These are phyloP conservation scores for Ogataea haglerorum DNA, from an alignment of 805 yeast genomes.

Conservation along the genomic window DNA sequence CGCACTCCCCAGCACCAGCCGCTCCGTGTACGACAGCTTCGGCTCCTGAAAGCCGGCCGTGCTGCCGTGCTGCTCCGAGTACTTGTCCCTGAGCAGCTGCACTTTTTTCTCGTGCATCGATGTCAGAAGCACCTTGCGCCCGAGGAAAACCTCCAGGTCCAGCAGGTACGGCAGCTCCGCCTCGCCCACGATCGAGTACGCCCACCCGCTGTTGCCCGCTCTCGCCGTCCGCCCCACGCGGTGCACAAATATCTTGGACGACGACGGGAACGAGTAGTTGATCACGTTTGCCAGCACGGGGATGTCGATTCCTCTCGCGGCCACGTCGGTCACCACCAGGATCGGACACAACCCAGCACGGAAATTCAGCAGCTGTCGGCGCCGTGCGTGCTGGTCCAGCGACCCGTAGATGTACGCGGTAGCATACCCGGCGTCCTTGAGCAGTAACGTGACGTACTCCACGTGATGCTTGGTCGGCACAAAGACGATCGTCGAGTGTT, in stretches of 20 bases:
- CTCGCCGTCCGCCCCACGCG: slow-evolving; percentile 99
- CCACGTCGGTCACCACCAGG: slow-evolving; percentile 96
- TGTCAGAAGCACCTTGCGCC: slow-evolving; percentile 71
- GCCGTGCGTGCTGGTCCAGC: slow-evolving; percentile 91
- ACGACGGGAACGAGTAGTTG: slow-evolving; percentile 85
- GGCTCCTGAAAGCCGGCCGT: slow-evolving; percentile 42
- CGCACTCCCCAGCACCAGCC: slow-evolving; percentile 78
- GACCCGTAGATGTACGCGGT: slow-evolving; percentile 90
- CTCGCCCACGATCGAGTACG: slow-evolving; percentile 83
- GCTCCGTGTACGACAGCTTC: slow-evolving; percentile 63
- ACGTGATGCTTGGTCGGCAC: slow-evolving; percentile 98
- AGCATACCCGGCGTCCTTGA: slow-evolving; percentile 78
- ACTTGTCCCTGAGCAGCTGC: slow-evolving; percentile 46
- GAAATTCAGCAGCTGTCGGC: slow-evolving; percentile 80
- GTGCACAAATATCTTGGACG: slow-evolving; percentile 91
- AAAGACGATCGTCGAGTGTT: slow-evolving; percentile 83
- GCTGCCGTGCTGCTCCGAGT: slow-evolving; percentile 37
- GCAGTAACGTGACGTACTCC: slow-evolving; percentile 73
- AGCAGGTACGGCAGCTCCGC: slow-evolving; percentile 84
- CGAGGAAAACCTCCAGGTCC: slow-evolving; percentile 87
- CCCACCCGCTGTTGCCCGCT: slow-evolving; percentile 98
- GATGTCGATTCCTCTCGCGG: slow-evolving; percentile 98
- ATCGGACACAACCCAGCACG: slow-evolving; percentile 78
- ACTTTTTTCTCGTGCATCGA: slow-evolving; percentile 64
- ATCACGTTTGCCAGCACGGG: slow-evolving; percentile 94